Percentiles rank a stretch among this genome's conserved stretches.
Evolutionary conservation across 148 eudicot genomes (phyloP).

Genomic region (Dianthus caryophyllus): DNA sequence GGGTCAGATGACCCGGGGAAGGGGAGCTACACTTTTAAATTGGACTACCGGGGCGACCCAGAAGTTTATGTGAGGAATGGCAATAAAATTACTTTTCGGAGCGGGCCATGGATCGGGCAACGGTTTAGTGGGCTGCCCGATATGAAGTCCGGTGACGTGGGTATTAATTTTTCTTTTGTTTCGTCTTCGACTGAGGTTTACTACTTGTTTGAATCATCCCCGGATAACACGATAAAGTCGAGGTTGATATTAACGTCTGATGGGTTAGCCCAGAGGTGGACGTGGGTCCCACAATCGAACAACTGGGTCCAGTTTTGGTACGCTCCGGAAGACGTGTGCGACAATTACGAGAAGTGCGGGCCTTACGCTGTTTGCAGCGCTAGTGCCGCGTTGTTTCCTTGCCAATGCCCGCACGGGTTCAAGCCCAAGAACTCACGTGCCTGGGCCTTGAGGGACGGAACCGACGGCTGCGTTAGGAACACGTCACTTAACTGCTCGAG

Average conservation of each 20-base stretch:
- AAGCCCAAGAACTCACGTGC: conserved; percentile 35
- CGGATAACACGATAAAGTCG: conserved; percentile 30
- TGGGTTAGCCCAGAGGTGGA: conserved; percentile 32
- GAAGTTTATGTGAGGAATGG: conserved; percentile 28
- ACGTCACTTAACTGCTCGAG: conserved; percentile 28
- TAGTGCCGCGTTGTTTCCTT: conserved; percentile 28
- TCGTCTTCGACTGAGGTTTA: conserved; percentile 23
- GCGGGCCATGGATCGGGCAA: conserved; percentile 89
- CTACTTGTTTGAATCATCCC: conserved; percentile 28
- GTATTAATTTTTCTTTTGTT: conserved; percentile 33
- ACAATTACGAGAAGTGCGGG: conserved; percentile 49
- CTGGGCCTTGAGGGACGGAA: conserved; percentile 54
- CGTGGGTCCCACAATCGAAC: conserved; percentile 39
- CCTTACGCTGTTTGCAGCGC: conserved; percentile 44
- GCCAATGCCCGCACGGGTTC: conserved; percentile 55
- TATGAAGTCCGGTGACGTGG: conserved; percentile 32
- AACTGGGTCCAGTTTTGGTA: conserved; percentile 59
- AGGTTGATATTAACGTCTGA: conserved; percentile 33
- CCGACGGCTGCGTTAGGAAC: conserved; percentile 46
- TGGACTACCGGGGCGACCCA: conserved; percentile 40
- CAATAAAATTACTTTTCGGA: conserved; percentile 28
- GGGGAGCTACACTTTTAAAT: conserved; percentile 29
- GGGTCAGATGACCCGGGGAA: conserved; percentile 24
- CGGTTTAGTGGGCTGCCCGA: conserved; percentile 78
- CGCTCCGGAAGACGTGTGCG: conserved; percentile 63